Conservation (phyloP, 2,329 filamentous ascomycete species). For the Daldinia sp. region DNA sequence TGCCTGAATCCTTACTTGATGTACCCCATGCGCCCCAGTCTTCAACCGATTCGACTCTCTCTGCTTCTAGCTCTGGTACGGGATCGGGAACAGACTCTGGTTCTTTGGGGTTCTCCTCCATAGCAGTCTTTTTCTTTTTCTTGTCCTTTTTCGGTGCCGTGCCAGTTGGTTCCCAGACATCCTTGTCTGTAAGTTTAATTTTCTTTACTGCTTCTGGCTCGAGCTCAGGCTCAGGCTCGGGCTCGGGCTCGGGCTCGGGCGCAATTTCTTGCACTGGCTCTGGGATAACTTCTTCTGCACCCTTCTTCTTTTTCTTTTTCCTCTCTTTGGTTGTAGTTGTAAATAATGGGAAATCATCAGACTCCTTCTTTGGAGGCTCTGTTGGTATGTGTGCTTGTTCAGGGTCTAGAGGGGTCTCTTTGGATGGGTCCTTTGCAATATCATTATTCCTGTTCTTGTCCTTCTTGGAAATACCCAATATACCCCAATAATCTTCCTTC, state of each 20-base stretch:
- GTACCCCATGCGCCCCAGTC: slow-evolving; percentile 46
- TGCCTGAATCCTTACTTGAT: slow-evolving; percentile 41
- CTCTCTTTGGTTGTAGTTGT: slow-evolving; percentile 43
- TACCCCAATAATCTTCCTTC: slow-evolving; percentile 7
- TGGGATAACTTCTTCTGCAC: slow-evolving; percentile 4
- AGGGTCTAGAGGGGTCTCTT: slow-evolving; percentile 4
- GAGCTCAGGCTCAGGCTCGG: slow-evolving; percentile 32
- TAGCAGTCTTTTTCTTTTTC: slow-evolving; percentile 44
- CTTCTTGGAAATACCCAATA: slow-evolving; percentile 22
- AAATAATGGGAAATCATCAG: slow-evolving; percentile 38
- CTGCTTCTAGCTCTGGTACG: slow-evolving; percentile 39
- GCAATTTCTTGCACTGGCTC: slow-evolving; percentile 30
- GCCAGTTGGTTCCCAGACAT: slow-evolving; percentile 16
- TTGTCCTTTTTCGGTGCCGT: slow-evolving; percentile 43
- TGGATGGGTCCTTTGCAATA: background rate
- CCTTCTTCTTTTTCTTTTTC: slow-evolving; percentile 47
- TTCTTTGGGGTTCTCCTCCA: slow-evolving; percentile 36
- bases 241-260: slow-evolving; percentile 36
- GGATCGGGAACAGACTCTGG: slow-evolving; percentile 42
- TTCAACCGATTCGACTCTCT: slow-evolving; percentile 40
- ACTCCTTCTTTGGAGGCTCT: slow-evolving; percentile 34
- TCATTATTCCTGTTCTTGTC: slow-evolving; percentile 49
- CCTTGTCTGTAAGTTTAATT: slow-evolving; percentile 38
- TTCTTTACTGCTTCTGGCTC: slow-evolving; percentile 38
- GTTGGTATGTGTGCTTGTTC: slow-evolving; percentile 42